Conservation (phyloP, 2,329 filamentous ascomycete species). For the Malbranchea cinnamomea region DNA sequence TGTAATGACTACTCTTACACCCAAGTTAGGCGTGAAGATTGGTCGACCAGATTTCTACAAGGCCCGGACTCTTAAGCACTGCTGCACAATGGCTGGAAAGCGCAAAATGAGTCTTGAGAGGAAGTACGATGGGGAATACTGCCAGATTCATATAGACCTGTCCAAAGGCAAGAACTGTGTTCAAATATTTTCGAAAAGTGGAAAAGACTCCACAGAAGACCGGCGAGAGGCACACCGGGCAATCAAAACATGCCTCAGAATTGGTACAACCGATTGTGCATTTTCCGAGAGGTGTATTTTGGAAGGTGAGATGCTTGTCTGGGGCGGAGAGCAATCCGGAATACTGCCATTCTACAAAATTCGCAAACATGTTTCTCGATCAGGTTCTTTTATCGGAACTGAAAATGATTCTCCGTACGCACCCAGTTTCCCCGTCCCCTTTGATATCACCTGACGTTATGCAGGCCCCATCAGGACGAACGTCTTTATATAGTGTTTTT, state of each 20-base stretch:
- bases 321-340: conserved; percentile 47
- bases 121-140: conserved; percentile 83
- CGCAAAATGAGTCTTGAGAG: conserved; percentile 58
- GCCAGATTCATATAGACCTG: conserved; percentile 69
- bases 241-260: conserved; percentile 48
- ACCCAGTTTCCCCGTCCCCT: not conserved
- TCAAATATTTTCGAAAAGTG: conserved; percentile 82
- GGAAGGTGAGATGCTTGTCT: conserved; percentile 71
- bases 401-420: conserved; percentile 52
- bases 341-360: conserved; percentile 71
- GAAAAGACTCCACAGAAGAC: conserved; percentile 73
- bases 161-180: conserved; percentile 41
- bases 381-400: conserved; percentile 54
- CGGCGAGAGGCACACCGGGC: conserved; percentile 45
- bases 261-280: conserved; percentile 44
- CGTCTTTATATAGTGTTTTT: conserved; percentile 48
- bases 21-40: conserved; percentile 46
- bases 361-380: conserved; percentile 61
- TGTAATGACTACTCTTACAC: conserved; percentile 34
- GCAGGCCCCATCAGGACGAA: conserved; percentile 35
- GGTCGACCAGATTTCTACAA: conserved; percentile 51
- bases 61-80: conserved; percentile 58
- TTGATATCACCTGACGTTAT: conserved; percentile 9
- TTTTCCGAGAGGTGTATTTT: conserved; percentile 57
- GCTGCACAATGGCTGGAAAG: conserved; percentile 46